Conservation (phyloP, 768 basidiomycete genomes). For the Cantharellus cinnabarinus region DNA sequence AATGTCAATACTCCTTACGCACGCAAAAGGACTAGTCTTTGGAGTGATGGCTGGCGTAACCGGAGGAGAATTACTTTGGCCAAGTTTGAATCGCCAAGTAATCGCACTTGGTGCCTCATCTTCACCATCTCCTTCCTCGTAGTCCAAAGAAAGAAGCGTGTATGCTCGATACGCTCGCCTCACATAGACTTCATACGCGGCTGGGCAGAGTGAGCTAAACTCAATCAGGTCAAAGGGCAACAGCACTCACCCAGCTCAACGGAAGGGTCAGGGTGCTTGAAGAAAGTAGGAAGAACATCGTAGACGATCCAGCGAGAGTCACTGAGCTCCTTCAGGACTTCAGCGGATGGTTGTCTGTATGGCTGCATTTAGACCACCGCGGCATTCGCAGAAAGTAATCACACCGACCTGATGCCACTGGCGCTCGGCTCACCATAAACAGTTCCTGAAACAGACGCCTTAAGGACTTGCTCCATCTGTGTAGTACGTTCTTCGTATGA, state of each 20-base stretch:
- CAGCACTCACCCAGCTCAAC: conserved; percentile 50
- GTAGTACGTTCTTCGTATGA: conserved; percentile 84
- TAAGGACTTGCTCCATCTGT: conserved; percentile 90
- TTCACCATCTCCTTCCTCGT: conserved; percentile 81
- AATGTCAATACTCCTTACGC: neutral
- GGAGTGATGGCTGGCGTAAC: conserved; percentile 48
- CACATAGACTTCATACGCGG: conserved; percentile 89
- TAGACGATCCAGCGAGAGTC: conserved; percentile 95
- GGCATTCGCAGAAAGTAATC: conserved; percentile 7
- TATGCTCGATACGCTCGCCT: conserved; percentile 93
- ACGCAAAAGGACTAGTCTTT: conserved; percentile 6
- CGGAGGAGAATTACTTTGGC: conserved; percentile 69
- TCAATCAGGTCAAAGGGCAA: neutral
- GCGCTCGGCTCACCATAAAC: conserved; percentile 73
- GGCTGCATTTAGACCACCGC: conserved; percentile 3
- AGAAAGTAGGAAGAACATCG: conserved; percentile 92
- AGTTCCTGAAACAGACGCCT: conserved; percentile 65
- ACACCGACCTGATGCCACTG: conserved; percentile 30
- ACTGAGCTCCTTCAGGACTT: conserved; percentile 77
- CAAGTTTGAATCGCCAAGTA: conserved; percentile 91
- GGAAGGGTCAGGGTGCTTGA: conserved; percentile 68
- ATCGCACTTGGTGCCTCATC: conserved; percentile 63
- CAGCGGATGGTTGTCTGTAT: conserved; percentile 55
- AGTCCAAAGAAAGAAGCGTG: conserved; percentile 74
- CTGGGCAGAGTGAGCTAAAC: conserved; percentile 19